Base-by-base conservation (phyloP, 2,329 filamentous ascomycete genomes). In the Monilinia fructicola region DNA sequence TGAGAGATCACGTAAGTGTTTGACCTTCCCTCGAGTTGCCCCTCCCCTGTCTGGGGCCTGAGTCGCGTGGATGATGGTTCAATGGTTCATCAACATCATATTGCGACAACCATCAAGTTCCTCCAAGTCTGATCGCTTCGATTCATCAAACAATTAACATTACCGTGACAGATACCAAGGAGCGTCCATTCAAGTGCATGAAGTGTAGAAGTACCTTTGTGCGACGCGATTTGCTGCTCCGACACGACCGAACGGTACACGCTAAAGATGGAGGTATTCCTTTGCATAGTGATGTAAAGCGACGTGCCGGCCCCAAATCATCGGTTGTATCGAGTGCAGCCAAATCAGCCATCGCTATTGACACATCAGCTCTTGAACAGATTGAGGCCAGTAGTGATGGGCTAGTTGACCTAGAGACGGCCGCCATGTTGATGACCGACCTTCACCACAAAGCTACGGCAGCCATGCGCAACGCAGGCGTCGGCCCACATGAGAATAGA, bases 131-230 rank as follows among this genome's bases (percentile, higher is more conserved):
- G 11, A 35, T 64, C 46, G 40, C 59, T 31, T 53, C 28, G 31
- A 56, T 28, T 18, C 26, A 56, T 52, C 16, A 52, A 59, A 48
- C 69, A 59, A 52, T 56, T 70, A 69, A 70, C 56, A 44, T 58
- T 52, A 18, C 69, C 69, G 67, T 59, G 18, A 69, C 79, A 98
- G 94, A 98, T 80, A 99, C 95, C 71, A 99, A 99, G 81, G 95
- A 98, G 81, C 90, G 95, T 70, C 95, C 95, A 48, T 99, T 99
- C 85, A 98, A 98, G 79, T 99, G 95, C 81, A 85, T 92, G 83
- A 99, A 99, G 82, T 99, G 95, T 80, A 87, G 93, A 77, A 97
- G 93, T 84, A 99, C 95, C 69, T 99, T 99, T 78, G 95, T 99
- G 75, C 92, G 95, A 78, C 92, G 95, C 80, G 95, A 99, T 81